A percentile compares a stretch with the other conserved stretches of the same genome.
phyloP scores from a whole-genome alignment of 805 yeast species.

The Groenewaldozyma salmanticensis region DNA sequence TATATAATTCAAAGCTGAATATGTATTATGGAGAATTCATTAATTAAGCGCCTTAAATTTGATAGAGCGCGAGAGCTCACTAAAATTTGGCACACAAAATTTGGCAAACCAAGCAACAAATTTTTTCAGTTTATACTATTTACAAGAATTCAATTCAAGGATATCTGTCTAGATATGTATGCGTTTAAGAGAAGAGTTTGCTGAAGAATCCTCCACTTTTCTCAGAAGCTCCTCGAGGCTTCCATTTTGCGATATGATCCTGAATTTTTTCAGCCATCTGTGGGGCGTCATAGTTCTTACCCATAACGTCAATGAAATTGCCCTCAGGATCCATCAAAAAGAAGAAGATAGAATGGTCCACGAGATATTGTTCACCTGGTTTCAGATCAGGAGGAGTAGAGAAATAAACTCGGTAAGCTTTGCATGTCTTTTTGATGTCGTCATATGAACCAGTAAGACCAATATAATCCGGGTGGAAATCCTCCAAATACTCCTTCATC shows the following conservation, averaged over 20 bases:
- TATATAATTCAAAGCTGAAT: too few species aligned
- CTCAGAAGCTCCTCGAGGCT: conserved; percentile 52
- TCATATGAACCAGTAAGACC: conserved; percentile 92
- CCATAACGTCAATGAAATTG: conserved; percentile 85
- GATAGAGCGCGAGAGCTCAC: too few species aligned
- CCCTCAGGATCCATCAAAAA: conserved; percentile 99
- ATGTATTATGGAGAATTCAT: too few species aligned
- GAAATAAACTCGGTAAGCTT: conserved; percentile 86
- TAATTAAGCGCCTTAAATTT: too few species aligned
- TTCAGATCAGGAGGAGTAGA: conserved; percentile 93
- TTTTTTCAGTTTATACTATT: too few species aligned
- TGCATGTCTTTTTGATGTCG: conserved; percentile 74
- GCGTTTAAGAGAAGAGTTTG: conserved; percentile 1
- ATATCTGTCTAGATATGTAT: too few species aligned
- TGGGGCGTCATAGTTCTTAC: conserved; percentile 75
- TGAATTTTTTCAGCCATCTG: conserved; percentile 71
- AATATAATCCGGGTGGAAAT: conserved; percentile 80
- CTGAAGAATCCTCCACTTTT: conserved; percentile 34
- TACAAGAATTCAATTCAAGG: too few species aligned
- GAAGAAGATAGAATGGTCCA: conserved; percentile 95
- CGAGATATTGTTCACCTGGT: conserved; percentile 93
- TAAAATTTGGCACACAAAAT: too few species aligned
- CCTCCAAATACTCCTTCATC: conserved; percentile 68
- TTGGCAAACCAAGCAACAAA: too few species aligned
- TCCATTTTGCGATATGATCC: conserved; percentile 63